Percentiles rank a stretch among this genome's conserved stretches.
Evolutionary conservation across 225 moss, liverwort and hornwort species (phyloP).

Genomic region (Pseudoscleropodium purum): DNA sequence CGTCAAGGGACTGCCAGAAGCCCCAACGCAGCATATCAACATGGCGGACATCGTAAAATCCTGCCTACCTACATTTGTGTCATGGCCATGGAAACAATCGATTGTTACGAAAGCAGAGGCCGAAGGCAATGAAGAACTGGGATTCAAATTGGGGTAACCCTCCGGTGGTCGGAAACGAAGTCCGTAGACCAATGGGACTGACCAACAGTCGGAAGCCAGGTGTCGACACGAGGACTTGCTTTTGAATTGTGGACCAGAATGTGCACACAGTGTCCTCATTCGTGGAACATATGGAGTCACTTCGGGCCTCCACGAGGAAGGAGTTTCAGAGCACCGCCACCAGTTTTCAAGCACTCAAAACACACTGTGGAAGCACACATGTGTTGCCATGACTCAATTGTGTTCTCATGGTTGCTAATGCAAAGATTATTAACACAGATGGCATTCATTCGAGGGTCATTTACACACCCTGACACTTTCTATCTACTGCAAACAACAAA

Average conservation of each 20-base stretch:
- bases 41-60: constrained; percentile 10
- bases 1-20: constrained; percentile 4
- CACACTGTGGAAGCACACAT: not conserved
- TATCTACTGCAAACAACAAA: not conserved
- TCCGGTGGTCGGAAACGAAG: not conserved
- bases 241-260: not conserved
- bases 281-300: not conserved
- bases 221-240: not conserved
- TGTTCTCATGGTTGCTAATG: not conserved
- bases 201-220: not conserved
- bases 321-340: not conserved
- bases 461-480: not conserved
- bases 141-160: not conserved
- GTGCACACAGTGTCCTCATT: constrained; percentile 20
- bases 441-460: not conserved
- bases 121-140: not conserved
- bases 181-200: not conserved
- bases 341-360: not conserved
- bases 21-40: constrained; percentile 26
- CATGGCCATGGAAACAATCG: not conserved
- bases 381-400: not conserved
- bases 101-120: not conserved
- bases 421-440: not conserved
- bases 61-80: not conserved
- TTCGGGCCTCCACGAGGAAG: not conserved